These are phyloP conservation scores for Penstemon eatonii DNA, from an alignment of 257 asterid genomes.

Conservation along the genomic window DNA sequence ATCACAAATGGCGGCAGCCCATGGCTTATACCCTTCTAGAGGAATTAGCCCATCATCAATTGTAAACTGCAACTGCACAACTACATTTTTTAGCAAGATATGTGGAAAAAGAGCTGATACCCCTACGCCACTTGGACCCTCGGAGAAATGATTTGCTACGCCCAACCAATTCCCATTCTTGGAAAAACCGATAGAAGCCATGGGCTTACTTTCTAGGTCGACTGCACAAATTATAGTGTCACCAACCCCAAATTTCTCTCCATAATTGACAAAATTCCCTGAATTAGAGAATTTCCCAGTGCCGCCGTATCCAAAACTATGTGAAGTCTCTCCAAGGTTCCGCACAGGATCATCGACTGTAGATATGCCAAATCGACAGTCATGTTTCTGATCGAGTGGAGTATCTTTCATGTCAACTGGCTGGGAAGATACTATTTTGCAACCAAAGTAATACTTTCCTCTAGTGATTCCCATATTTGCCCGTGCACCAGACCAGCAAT, in stretches of 20 bases:
- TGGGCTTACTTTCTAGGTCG: slow-evolving; percentile 48
- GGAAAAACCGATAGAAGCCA: slow-evolving; percentile 56
- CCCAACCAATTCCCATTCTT: slow-evolving; percentile 66
- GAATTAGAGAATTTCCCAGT: slow-evolving; percentile 51
- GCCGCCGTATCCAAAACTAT: slow-evolving; percentile 59
- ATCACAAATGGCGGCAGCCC: slow-evolving; percentile 49
- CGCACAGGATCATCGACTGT: slow-evolving; percentile 53
- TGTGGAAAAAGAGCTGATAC: slow-evolving; percentile 64
- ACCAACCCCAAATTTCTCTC: slow-evolving; percentile 53
- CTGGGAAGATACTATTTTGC: slow-evolving; percentile 49
- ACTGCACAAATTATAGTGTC: slow-evolving; percentile 54
- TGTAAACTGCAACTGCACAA: slow-evolving; percentile 53
- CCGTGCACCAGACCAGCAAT: slow-evolving; percentile 82
- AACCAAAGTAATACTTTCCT: slow-evolving; percentile 68
- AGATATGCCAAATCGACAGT: slow-evolving; percentile 59
- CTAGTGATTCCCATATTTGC: slow-evolving; percentile 56
- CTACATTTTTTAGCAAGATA: slow-evolving; percentile 56
- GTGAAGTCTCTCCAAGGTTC: slow-evolving; percentile 51
- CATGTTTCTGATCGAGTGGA: slow-evolving; percentile 45
- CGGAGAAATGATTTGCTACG: slow-evolving; percentile 51
- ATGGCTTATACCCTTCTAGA: slow-evolving; percentile 51
- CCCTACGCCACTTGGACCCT: slow-evolving; percentile 46
- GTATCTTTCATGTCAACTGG: slow-evolving; percentile 55
- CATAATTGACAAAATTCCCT: slow-evolving; percentile 40
- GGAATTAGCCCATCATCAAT: slow-evolving; percentile 50